phyloP scores from a whole-genome alignment of 169 alveolate species.

The Plasmodium knowlesi region DNA sequence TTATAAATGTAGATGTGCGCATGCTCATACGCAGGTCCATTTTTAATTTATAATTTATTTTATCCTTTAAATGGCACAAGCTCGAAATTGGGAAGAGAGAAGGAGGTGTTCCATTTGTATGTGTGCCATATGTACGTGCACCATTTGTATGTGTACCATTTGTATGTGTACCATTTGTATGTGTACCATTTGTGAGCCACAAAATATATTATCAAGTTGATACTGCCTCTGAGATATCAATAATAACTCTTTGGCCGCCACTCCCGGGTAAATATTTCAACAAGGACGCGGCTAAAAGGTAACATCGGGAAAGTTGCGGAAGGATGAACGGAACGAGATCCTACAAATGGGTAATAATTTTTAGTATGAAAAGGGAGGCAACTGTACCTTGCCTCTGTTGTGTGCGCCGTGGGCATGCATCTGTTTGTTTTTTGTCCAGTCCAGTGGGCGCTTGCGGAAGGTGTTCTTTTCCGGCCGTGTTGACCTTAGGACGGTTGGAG shows the following conservation, averaged over 20 bases:
- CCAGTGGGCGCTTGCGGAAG: not conserved
- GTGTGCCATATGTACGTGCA: not conserved
- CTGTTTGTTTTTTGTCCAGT: not conserved
- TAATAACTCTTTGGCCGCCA: not conserved
- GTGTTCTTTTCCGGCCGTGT: not conserved
- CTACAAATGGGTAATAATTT: slow-evolving; percentile 69
- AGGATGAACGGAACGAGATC: slow-evolving; percentile 44
- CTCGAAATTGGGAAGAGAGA: not conserved
- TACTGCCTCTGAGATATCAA: not conserved
- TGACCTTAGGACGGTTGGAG: not conserved
- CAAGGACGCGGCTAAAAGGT: not conserved
- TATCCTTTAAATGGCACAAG: not conserved
- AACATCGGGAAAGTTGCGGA: not conserved
- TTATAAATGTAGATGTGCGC: slow-evolving; percentile 3
- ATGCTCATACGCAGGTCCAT: not conserved
- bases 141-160: not conserved
- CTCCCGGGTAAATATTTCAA: not conserved
- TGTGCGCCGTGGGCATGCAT: not conserved
- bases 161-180: not conserved
- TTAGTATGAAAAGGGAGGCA: not conserved
- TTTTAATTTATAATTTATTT: not conserved
- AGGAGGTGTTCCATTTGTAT: not conserved
- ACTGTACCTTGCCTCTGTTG: not conserved
- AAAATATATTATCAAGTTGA: not conserved
- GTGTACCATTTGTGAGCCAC: not conserved